A percentile compares a stretch with the other conserved stretches of the same genome.
Conservation (phyloP, 176 grass and related monocot genomes). For the Cenchrus americanus region DNA sequence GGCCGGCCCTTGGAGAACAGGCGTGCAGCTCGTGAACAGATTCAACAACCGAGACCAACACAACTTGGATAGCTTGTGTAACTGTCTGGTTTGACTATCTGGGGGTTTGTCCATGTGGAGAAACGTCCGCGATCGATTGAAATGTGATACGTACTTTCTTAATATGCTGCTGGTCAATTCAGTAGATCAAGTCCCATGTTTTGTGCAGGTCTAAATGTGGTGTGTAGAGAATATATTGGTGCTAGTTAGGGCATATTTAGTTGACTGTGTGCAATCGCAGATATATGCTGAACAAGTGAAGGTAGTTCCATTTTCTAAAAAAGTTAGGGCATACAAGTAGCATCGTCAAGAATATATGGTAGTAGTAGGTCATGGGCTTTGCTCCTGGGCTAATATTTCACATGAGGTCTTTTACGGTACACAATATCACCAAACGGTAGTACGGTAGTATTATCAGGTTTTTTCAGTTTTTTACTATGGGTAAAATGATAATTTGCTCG, state of each 20-base stretch:
- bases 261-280: not conserved
- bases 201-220: not conserved
- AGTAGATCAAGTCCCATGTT: not conserved
- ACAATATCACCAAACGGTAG: too few relatives aligned
- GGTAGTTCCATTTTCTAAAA: too few relatives aligned
- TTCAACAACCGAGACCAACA: not conserved
- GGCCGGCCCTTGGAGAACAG: not conserved
- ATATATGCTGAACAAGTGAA: too few relatives aligned
- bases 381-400: too few relatives aligned
- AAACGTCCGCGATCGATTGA: not conserved
- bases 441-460: too few relatives aligned
- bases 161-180: not conserved
- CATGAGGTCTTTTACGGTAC: too few relatives aligned
- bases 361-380: too few relatives aligned
- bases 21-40: not conserved
- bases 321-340: too few relatives aligned
- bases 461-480: too few relatives aligned
- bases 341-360: too few relatives aligned
- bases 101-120: not conserved
- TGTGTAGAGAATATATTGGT: not conserved
- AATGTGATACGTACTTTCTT: not conserved
- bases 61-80: conserved; percentile 2
- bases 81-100: not conserved
- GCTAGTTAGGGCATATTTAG: not conserved
- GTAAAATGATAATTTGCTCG: too few relatives aligned